These are phyloP conservation scores for Ganoderma leucocontextum DNA, from an alignment of 1,284 basidiomycete genomes.

Conservation along the genomic window DNA sequence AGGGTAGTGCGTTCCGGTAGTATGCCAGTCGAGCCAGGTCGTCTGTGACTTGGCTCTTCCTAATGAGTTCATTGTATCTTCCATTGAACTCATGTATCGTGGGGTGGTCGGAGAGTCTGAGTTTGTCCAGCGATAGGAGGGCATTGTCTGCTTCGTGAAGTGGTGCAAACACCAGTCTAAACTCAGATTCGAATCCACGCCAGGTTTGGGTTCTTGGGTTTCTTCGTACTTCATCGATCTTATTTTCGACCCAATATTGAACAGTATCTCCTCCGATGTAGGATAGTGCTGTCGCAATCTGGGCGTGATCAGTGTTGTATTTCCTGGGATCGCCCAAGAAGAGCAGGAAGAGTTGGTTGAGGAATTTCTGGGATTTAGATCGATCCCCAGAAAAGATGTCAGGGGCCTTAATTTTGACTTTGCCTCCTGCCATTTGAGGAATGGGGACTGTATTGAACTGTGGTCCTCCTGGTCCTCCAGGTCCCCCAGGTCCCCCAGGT, in stretches of 20 bases:
- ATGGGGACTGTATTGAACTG: background rate
- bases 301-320: background rate
- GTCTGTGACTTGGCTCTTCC: too few species aligned
- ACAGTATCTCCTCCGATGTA: slow-evolving; percentile 3
- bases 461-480: too few species aligned
- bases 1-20: too few species aligned
- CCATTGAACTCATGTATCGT: background rate
- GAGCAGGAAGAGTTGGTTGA: slow-evolving; percentile 5
- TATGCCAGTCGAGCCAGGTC: too few species aligned
- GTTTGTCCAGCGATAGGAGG: background rate
- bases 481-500: too few species aligned
- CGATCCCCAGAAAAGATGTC: background rate
- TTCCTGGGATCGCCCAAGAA: background rate
- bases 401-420: slow-evolving; percentile 6
- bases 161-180: background rate
- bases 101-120: background rate
- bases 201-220: background rate
- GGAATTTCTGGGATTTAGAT: background rate
- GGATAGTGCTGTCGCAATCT: slow-evolving; percentile 1
- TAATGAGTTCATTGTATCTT: background rate
- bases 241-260: background rate
- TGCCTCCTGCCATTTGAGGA: background rate
- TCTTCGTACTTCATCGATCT: background rate
- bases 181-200: background rate
- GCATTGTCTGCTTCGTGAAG: background rate